phyloP scores from a whole-genome alignment of 495 filamentous ascomycete genomes.

The Penicillium bovifimosum region DNA sequence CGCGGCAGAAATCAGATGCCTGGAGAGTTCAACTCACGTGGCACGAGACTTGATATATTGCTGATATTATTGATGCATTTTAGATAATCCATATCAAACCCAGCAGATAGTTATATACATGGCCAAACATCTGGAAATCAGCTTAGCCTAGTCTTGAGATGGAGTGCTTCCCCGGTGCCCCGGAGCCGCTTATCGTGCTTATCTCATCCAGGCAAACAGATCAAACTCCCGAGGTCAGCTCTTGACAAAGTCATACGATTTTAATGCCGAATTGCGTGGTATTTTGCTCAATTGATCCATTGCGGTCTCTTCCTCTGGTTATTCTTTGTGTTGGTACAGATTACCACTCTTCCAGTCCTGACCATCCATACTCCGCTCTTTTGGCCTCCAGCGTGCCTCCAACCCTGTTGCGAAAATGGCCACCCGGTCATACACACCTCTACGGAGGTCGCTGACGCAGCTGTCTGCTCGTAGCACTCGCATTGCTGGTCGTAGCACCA shows the following conservation, averaged over 20 bases:
- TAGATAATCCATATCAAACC: no score
- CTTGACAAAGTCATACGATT: constrained; percentile 11
- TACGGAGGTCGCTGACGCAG: constrained; percentile 34
- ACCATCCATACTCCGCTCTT: not conserved
- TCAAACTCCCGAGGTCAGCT: constrained; percentile 19
- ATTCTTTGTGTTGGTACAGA: not conserved
- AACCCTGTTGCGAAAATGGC: constrained; percentile 30
- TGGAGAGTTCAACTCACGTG: constrained; percentile 11
- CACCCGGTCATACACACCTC: constrained; percentile 34
- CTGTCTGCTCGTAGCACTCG: constrained; percentile 22
- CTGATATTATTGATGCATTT: no score
- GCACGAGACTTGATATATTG: not conserved
- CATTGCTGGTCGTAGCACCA: constrained; percentile 15
- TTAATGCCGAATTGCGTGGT: constrained; percentile 6
- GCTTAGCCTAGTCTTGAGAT: no score
- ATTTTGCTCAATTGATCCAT: not conserved
- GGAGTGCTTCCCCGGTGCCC: not conserved
- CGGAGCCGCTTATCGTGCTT: constrained; percentile 17
- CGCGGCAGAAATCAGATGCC: constrained; percentile 9
- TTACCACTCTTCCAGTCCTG: not conserved
- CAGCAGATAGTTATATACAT: no score
- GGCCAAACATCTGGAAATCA: no score
- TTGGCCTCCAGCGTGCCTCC: constrained; percentile 4
- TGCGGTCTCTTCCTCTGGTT: not conserved
- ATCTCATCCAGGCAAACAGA: constrained; percentile 27